Base-by-base conservation (phyloP, 306 rosid genomes). In the Hippophae gyantsensis region DNA sequence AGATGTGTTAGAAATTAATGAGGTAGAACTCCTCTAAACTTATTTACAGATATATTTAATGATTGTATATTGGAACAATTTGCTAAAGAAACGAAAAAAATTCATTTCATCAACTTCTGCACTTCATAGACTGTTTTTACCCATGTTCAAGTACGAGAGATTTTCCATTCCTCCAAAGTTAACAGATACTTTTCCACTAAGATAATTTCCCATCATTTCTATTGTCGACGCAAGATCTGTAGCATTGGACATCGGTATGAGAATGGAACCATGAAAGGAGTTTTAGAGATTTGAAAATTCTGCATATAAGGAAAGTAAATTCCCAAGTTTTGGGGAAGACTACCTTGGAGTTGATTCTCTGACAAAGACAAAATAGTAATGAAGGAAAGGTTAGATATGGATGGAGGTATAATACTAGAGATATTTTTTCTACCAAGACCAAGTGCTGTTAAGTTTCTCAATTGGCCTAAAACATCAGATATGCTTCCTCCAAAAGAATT, bases 221-320 rank as follows among this genome's bases (percentile, higher is more conserved):
- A 62, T 4, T n/a, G n/a, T n/a, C 6, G 6, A 10, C 13, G 9
- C 48, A 51, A 52, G 14, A n/a, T n/a, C 50, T 2, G 48, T 47
- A 12, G 61, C 72, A 68, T 60, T 60, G 26, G 61, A 68, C 13
- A 68, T 53, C 13, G 72, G 59, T 6, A 9, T 6, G 14, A 66
- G 72, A n/a, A 68, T 43, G 25, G 43, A 3, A 52, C 68, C 68
- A 12, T 25, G 52, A 27, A 25, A 53, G 3, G 1, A 18, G 25
- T 63, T 63, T n/a, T 11, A 1, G 57, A 58, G 27, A 52, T 18
- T 7, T 42, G 12, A 12, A 63, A 63, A 9, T 23, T 59, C 43
- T 32, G 43, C 18, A 43, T 12, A 25, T 10, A 52, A 42, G 59
- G 68, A 52, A 52, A 51, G 43, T 50, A 11, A 25, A 23, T 10